A percentile compares a stretch with the other conserved stretches of the same genome.
Evolutionary conservation across 768 basidiomycete genomes (phyloP).

Genomic region (Coprinopsis cinerea): DNA sequence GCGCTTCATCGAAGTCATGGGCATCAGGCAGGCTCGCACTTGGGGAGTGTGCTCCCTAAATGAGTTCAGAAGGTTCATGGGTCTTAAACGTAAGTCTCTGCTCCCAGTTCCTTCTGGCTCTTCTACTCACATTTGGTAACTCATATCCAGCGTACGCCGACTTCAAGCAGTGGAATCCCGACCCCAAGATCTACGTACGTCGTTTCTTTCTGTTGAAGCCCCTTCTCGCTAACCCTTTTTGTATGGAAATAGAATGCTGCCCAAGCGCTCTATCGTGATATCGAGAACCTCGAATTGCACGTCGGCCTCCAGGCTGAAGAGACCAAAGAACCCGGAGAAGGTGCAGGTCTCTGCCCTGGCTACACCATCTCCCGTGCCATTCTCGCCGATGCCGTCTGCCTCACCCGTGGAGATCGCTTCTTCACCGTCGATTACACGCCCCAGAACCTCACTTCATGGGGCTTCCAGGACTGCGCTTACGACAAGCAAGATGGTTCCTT

Average conservation of each 20-base stretch:
- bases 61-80: conserved; percentile 68
- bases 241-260: conserved; percentile 45
- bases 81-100: conserved; percentile 50
- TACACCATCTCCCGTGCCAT: conserved; percentile 86
- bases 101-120: background rate
- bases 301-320: conserved; percentile 74
- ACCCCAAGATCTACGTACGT: conserved; percentile 49
- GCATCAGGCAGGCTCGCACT: conserved; percentile 56
- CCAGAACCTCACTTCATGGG: conserved; percentile 78
- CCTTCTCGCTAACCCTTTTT: too few species aligned
- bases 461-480: conserved; percentile 64
- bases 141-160: conserved; percentile 42
- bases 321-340: conserved; percentile 54
- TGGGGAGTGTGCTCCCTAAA: conserved; percentile 80
- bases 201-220: background rate
- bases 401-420: conserved; percentile 77
- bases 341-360: conserved; percentile 75
- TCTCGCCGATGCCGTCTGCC: conserved; percentile 68
- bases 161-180: conserved; percentile 72
- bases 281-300: conserved; percentile 77
- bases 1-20: conserved; percentile 62
- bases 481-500: conserved; percentile 63
- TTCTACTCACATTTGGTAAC: conserved; percentile 5
- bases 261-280: conserved; percentile 57
- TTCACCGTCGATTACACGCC: conserved; percentile 74